Base-by-base conservation (phyloP, 306 rosid genomes). In the Boehmeria nivea region DNA sequence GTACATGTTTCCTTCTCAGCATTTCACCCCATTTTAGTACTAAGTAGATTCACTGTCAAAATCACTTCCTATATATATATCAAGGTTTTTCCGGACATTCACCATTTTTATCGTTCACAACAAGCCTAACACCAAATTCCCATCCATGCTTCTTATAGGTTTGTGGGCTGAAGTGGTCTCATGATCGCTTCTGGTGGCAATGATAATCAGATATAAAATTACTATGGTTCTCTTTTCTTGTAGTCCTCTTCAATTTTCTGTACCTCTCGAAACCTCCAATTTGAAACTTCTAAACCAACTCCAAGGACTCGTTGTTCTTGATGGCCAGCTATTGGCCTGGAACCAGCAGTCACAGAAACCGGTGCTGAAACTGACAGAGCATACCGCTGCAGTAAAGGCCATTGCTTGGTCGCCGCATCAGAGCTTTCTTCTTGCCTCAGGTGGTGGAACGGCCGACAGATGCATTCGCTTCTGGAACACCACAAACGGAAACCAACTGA, bases 381-480 rank as follows among this genome's bases (percentile, higher is more conserved):
- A 93, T 67, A 93, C 90, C 4, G 99, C 99, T 28, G 99, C 99
- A 2, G 96, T 93, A 39, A 93, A 93, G 80, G 99, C 99, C 71
- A 93, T 93, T 25, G 81, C 95, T 45, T 93, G 99, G 99, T 93
- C 99, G 17, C 96, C 99, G 39, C 99, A 93, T 61, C 99, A 93
- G 70, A 83, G 71, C n/a, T 28, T 80, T 62, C 90, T 93, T 64
- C 95, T 93, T 14, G 99, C 90, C 19, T 93, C 99, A 8, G 99
- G 99, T 1, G 99, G 99, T 15, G 99, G 99, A 57, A 93, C 99
- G 14, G 96, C 99, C 6, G 99, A 93, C 71, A 70, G 96, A 77
- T 83, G 96, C 46, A 88, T 93, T 62, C 99, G 99, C 49, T 93
- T 93, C 73, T 93, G 96, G 99, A 93, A 85, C 83, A 93, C 99